Evolutionary conservation across 176 grass and related monocot genomes (phyloP).

Genomic region (Alloteropsis semialata): DNA sequence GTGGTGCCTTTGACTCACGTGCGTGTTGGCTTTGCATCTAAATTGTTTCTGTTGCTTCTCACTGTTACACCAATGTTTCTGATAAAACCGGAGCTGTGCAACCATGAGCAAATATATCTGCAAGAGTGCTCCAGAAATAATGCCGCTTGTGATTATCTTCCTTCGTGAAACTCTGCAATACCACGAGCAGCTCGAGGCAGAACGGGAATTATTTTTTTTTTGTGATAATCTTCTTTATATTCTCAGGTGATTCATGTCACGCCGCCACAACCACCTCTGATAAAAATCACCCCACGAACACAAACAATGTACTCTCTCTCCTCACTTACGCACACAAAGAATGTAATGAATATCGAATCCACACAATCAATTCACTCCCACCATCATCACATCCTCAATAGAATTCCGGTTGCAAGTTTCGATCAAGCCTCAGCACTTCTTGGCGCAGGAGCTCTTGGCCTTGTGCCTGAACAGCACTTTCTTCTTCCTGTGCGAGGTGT

Average conservation of each 20-base stretch:
- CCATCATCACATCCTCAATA: background rate
- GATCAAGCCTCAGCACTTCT: constrained; percentile 40
- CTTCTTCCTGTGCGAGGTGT: constrained; percentile 67
- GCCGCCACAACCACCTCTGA: background rate
- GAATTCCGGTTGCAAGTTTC: background rate
- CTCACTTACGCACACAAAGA: constrained; percentile 24
- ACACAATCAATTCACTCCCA: background rate
- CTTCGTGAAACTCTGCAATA: too few relatives aligned
- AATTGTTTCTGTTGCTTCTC: too few relatives aligned
- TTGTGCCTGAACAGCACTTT: constrained; percentile 82
- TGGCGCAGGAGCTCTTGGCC: constrained; percentile 49
- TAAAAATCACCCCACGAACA: background rate
- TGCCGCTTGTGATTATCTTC: too few relatives aligned
- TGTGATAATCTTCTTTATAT: background rate
- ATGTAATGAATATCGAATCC: constrained; percentile 34
- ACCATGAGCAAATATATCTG: too few relatives aligned
- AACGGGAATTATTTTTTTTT: too few relatives aligned
- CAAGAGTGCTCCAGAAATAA: too few relatives aligned
- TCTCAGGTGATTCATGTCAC: background rate
- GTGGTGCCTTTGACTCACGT: too few relatives aligned
- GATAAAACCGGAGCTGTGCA: too few relatives aligned
- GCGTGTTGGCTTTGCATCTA: too few relatives aligned
- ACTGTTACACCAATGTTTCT: too few relatives aligned
- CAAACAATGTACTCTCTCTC: background rate
- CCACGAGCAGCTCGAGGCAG: too few relatives aligned